Evolutionary conservation across 1,139 yeast genomes (phyloP).

Genomic region (Tardiomyces depauwii): DNA sequence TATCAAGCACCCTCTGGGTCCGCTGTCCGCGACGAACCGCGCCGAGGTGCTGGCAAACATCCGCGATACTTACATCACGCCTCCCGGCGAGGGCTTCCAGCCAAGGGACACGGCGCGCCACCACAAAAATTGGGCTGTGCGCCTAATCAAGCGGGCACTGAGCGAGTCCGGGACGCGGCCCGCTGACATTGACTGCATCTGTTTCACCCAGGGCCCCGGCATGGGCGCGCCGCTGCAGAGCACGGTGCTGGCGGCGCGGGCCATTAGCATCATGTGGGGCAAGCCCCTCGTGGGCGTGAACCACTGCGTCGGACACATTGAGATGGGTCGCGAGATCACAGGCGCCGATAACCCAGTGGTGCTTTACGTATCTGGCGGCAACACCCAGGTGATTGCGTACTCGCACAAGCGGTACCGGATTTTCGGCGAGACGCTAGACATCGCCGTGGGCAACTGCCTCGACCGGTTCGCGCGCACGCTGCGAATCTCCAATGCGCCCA

Average conservation of each 20-base stretch:
- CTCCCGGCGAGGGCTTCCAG: conserved; percentile 96
- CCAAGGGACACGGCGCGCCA: conserved; percentile 96
- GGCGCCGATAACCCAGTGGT: conserved; percentile 95
- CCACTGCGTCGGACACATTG: conserved; percentile 96
- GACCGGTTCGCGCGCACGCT: conserved; percentile 92
- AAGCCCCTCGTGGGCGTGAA: conserved; percentile 89
- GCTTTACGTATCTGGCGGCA: conserved; percentile 93
- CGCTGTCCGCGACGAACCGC: conserved; percentile 32
- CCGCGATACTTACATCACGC: conserved; percentile 89
- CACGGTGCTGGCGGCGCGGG: conserved; percentile 87
- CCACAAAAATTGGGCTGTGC: conserved; percentile 90
- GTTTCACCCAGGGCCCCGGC: conserved; percentile 97
- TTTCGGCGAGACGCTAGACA: conserved; percentile 94
- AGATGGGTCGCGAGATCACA: conserved; percentile 97
- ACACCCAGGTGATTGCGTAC: conserved; percentile 95
- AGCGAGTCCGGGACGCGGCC: conserved; percentile 44
- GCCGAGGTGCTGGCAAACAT: conserved; percentile 77
- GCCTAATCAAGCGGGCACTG: conserved; percentile 60
- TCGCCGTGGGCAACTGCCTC: conserved; percentile 93
- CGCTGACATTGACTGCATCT: conserved; percentile 70
- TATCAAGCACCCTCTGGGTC: conserved; percentile 59
- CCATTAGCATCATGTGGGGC: conserved; percentile 69
- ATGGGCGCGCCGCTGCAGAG: conserved; percentile 98
- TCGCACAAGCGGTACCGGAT: conserved; percentile 86
- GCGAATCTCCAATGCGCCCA: conserved; percentile 82